Conservation (phyloP, 2,329 filamentous ascomycete species). For the Didymella pinodella region DNA sequence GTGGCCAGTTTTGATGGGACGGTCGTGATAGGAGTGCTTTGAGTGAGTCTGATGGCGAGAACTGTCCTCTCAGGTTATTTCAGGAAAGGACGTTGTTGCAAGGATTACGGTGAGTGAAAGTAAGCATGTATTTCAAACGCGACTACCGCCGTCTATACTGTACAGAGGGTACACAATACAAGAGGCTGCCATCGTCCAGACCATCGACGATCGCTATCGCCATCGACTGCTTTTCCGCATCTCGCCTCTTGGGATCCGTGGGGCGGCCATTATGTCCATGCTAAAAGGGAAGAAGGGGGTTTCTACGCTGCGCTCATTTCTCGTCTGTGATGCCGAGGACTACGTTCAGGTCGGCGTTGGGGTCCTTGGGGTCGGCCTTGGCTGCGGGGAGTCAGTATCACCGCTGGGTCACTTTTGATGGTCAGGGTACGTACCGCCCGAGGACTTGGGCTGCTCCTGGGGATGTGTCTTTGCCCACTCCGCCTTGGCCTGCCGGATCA, state of each 20-base stretch:
- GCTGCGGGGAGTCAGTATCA: constrained; percentile 52
- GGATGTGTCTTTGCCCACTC: constrained; percentile 82
- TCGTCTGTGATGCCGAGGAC: constrained; percentile 49
- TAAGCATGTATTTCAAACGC: constrained; percentile 40
- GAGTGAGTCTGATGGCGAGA: too few relatives aligned
- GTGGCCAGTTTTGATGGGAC: too few relatives aligned
- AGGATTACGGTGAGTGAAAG: neutral
- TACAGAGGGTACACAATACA: constrained; percentile 54
- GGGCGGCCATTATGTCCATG: constrained; percentile 32
- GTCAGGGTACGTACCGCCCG: constrained; percentile 36
- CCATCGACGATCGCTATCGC: constrained; percentile 14
- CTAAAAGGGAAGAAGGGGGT: constrained; percentile 35
- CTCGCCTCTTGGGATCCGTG: constrained; percentile 25
- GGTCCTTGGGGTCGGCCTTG: constrained; percentile 75
- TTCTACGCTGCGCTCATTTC: constrained; percentile 36
- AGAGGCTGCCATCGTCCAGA: constrained; percentile 35
- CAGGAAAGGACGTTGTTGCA: too few relatives aligned
- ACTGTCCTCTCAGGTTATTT: too few relatives aligned
- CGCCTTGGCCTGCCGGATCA: constrained; percentile 92
- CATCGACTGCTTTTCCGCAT: constrained; percentile 29
- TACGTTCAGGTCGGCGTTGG: constrained; percentile 93
- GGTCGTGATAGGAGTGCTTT: too few relatives aligned
- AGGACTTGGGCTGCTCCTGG: constrained; percentile 41
- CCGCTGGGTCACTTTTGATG: too few relatives aligned
- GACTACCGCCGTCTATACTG: constrained; percentile 52